A percentile compares a stretch with the other conserved stretches of the same genome.
Evolutionary conservation across 2,329 filamentous ascomycete species (phyloP).

Genomic region (Coniochaeta prunicola): DNA sequence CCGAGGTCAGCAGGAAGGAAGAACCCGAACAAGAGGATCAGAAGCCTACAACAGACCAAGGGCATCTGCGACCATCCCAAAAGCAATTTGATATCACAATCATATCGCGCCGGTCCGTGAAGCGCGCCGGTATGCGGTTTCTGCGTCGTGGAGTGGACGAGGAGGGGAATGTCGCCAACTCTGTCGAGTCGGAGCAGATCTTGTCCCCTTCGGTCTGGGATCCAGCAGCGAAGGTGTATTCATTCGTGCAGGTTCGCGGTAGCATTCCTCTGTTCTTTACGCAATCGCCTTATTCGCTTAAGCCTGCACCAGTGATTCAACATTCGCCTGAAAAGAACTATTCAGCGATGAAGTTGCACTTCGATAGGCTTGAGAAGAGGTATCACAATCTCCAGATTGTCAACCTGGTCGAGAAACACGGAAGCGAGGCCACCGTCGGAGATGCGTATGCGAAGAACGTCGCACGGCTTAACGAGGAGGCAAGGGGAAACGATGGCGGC

Average conservation of each 20-base stretch:
- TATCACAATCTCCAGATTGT: constrained; percentile 76
- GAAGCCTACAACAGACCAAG: constrained; percentile 5
- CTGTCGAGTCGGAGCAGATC: constrained; percentile 92
- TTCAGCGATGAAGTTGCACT: constrained; percentile 71
- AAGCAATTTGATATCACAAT: constrained; percentile 72
- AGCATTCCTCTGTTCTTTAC: constrained; percentile 95
- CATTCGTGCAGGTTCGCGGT: constrained; percentile 80
- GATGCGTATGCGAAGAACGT: constrained; percentile 67
- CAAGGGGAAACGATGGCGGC: constrained; percentile 27
- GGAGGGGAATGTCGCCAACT: constrained; percentile 80
- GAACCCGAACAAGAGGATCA: constrained; percentile 17
- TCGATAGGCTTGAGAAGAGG: constrained; percentile 56
- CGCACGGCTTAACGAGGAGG: constrained; percentile 57
- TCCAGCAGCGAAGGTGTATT: constrained; percentile 57
- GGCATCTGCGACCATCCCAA: constrained; percentile 36
- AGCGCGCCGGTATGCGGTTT: constrained; percentile 83
- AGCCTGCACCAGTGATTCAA: constrained; percentile 74
- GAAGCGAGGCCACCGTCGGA: constrained; percentile 73
- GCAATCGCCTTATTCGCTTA: constrained; percentile 88
- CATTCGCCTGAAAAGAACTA: constrained; percentile 77
- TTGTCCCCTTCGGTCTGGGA: constrained; percentile 63
- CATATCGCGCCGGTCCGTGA: constrained; percentile 81
- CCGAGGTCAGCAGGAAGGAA: constrained; percentile 7
- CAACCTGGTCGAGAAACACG: constrained; percentile 83
- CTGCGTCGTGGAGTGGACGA: constrained; percentile 86